Evolutionary conservation across 2,329 filamentous ascomycete genomes (phyloP).

Genomic region (Pyricularia sp.): DNA sequence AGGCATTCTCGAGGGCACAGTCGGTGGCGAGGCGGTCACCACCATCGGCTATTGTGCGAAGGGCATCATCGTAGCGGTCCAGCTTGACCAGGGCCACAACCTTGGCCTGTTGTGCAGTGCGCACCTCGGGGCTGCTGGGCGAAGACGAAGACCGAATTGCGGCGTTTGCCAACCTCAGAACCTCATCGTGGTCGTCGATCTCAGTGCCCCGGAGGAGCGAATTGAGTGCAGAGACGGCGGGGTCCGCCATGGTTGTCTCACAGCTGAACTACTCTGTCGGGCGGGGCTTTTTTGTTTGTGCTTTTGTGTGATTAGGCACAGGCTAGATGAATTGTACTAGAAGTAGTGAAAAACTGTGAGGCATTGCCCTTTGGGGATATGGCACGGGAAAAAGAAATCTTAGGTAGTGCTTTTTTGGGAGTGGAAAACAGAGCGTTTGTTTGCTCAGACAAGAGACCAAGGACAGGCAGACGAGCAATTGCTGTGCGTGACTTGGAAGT

Average conservation of each 20-base stretch:
- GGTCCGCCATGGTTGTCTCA: conserved; percentile 21
- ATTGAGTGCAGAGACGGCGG: conserved; percentile 34
- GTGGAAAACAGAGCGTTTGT: not conserved
- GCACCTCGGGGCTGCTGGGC: conserved; percentile 10
- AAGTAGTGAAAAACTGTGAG: not conserved
- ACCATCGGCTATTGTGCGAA: conserved; percentile 52
- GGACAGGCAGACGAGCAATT: not conserved
- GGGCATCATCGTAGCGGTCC: conserved; percentile 68
- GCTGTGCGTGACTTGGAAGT: not conserved
- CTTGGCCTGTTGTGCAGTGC: conserved; percentile 53
- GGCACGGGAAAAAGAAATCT: not conserved
- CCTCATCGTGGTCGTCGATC: conserved; percentile 60
- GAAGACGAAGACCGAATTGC: conserved; percentile 49
- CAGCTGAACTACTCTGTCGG: conserved; percentile 6
- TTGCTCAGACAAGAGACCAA: not conserved
- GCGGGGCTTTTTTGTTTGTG: conserved; percentile 3
- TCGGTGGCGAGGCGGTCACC: conserved; percentile 45
- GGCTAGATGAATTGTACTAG: not conserved
- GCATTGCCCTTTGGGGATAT: not conserved
- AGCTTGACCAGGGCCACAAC: conserved; percentile 67
- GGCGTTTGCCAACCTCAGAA: conserved; percentile 51
- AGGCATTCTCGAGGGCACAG: conserved; percentile 59
- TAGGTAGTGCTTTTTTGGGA: not conserved
- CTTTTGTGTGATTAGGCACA: not conserved
- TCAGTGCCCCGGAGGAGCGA: conserved; percentile 40